phyloP scores from a whole-genome alignment of 2,329 filamentous ascomycete genomes.

The Didymella glomerata region DNA sequence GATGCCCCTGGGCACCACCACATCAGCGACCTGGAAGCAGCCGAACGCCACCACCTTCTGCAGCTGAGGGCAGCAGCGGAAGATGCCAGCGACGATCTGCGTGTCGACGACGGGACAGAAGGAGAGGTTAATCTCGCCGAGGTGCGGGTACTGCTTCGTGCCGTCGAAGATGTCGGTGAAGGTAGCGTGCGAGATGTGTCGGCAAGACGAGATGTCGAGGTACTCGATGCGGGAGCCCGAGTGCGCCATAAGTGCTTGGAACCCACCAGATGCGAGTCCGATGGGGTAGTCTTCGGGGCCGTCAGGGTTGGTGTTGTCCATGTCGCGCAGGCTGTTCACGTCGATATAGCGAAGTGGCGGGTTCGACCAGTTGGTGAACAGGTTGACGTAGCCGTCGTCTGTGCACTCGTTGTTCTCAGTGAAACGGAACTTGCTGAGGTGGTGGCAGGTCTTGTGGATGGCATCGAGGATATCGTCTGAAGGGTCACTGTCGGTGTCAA shows the following conservation, averaged over 20 bases:
- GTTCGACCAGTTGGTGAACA: conserved; percentile 82
- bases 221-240: conserved; percentile 72
- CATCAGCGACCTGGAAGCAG: conserved; percentile 67
- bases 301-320: conserved; percentile 75
- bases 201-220: conserved; percentile 83
- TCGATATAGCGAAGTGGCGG: conserved; percentile 75
- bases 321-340: conserved; percentile 77
- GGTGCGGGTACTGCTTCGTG: conserved; percentile 68
- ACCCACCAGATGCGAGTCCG: conserved; percentile 78
- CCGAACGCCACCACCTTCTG: conserved; percentile 68
- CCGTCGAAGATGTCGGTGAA: conserved; percentile 78
- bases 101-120: conserved; percentile 77
- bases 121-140: conserved; percentile 77
- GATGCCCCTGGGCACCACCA: conserved; percentile 65
- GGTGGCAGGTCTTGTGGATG: conserved; percentile 74
- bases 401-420: conserved; percentile 78
- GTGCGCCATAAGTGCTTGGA: conserved; percentile 83
- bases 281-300: conserved; percentile 66
- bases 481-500: conserved; percentile 68
- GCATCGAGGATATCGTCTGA: conserved; percentile 66
- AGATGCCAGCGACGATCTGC: conserved; percentile 69
- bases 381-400: conserved; percentile 73
- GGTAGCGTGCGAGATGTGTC: conserved; percentile 76
- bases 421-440: conserved; percentile 79
- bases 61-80: conserved; percentile 68